phyloP scores from a whole-genome alignment of 2,329 filamentous ascomycete genomes.

The Hansfordia pulvinata region DNA sequence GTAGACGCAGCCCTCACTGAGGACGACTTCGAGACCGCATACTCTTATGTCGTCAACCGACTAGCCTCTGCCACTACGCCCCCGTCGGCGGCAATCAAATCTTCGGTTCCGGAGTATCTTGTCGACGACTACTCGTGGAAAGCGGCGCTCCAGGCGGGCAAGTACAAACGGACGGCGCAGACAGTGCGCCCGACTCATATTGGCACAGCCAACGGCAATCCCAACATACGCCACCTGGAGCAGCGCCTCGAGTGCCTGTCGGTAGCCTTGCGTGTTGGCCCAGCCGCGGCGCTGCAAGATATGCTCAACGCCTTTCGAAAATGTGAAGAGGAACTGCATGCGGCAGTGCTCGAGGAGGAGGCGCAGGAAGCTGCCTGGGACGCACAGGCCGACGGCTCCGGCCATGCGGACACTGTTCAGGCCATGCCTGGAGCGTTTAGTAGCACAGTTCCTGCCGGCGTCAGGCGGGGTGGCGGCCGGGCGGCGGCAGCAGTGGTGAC shows the following conservation, averaged over 20 bases:
- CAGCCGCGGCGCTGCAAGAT: slow-evolving; percentile 54
- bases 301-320: slow-evolving; percentile 63
- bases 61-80: slow-evolving; percentile 28
- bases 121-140: slow-evolving; percentile 63
- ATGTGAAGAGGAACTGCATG: slow-evolving; percentile 65
- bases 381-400: slow-evolving; percentile 37
- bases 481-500: no score
- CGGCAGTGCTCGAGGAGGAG: slow-evolving; percentile 51
- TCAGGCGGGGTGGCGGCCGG: slow-evolving; percentile 23
- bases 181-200: slow-evolving; percentile 45
- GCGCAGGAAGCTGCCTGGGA: slow-evolving; percentile 61
- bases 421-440: slow-evolving; percentile 43
- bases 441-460: slow-evolving; percentile 15
- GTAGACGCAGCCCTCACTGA: slow-evolving; percentile 64
- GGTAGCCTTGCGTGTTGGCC: slow-evolving; percentile 61
- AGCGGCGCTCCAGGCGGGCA: slow-evolving; percentile 65
- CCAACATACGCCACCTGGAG: slow-evolving; percentile 57
- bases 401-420: slow-evolving; percentile 15
- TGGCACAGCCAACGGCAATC: slow-evolving; percentile 43
- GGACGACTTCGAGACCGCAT: slow-evolving; percentile 76
- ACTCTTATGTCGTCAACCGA: slow-evolving; percentile 67
- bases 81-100: slow-evolving; percentile 11
- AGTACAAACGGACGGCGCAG: slow-evolving; percentile 45
- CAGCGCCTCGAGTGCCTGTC: slow-evolving; percentile 72
- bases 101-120: no score